Evolutionary conservation across 441 rosid species (phyloP).

Genomic region (Syzygium syzygioides): DNA sequence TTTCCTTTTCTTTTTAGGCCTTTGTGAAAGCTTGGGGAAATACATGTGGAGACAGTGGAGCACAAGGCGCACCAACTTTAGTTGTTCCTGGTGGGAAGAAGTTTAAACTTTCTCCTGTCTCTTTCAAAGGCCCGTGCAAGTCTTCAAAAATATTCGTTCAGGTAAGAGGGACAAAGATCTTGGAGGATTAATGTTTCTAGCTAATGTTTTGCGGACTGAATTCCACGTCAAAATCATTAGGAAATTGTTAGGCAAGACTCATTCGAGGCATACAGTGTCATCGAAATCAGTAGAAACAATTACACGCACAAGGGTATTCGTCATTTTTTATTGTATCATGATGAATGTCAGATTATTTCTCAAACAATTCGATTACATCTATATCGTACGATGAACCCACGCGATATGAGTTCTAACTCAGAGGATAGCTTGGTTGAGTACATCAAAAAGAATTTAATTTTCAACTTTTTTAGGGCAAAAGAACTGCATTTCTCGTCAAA

Average conservation of each 20-base stretch:
- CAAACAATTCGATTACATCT: not conserved
- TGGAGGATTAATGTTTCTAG: not conserved
- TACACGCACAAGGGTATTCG: not conserved
- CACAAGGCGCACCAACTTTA: conserved; percentile 6
- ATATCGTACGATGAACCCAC: not conserved
- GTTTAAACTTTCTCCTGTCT: conserved; percentile 9
- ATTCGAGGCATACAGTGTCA: not conserved
- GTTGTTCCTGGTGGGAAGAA: conserved; percentile 7
- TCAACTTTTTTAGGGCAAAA: not conserved
- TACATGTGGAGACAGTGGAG: conserved; percentile 11
- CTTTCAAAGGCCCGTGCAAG: conserved; percentile 35
- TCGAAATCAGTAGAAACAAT: not conserved
- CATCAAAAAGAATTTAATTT: not conserved
- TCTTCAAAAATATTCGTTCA: not conserved
- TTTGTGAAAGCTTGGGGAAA: conserved; percentile 25
- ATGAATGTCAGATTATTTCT: not conserved
- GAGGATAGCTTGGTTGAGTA: not conserved
- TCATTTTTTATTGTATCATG: not conserved
- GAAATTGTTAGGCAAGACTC: not conserved
- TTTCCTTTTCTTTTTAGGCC: conserved; percentile 7
- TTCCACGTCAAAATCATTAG: not conserved
- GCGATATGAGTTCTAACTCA: not conserved
- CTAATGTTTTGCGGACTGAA: not conserved
- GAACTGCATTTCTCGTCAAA: not conserved
- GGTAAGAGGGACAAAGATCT: conserved; percentile 8